Evolutionary conservation across 108 stramenopile species (phyloP).

Genomic region (Discostella stelligeroides): DNA sequence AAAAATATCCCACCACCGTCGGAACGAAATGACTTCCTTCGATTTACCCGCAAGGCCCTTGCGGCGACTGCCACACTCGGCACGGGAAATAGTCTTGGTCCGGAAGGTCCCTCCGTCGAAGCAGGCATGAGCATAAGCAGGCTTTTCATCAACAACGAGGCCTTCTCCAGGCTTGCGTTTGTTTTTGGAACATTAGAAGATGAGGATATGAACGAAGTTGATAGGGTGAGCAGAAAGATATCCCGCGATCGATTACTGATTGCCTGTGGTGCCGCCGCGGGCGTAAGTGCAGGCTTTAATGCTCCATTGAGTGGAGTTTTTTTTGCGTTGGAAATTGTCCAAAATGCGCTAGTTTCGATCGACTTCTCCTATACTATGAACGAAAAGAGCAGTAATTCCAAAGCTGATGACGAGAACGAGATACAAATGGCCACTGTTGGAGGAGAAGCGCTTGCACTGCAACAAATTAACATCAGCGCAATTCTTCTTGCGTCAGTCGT

Average conservation of each 20-base stretch:
- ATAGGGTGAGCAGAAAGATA: conserved; percentile 42
- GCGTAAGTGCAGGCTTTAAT: conserved; percentile 93
- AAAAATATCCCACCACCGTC: conserved; percentile 39
- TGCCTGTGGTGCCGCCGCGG: conserved; percentile 90
- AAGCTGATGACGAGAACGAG: conserved; percentile 8
- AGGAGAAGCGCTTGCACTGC: conserved; percentile 46
- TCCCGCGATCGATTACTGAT: conserved; percentile 69
- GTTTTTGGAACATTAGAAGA: conserved; percentile 50
- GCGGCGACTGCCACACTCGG: conserved; percentile 88
- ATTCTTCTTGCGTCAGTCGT: conserved; percentile 77
- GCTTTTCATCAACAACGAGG: conserved; percentile 49
- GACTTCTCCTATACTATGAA: conserved; percentile 30
- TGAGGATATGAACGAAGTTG: conserved; percentile 28
- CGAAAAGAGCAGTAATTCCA: conserved; percentile 3
- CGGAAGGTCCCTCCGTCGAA: conserved; percentile 91
- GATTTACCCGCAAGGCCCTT: conserved; percentile 68
- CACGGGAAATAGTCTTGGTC: conserved; percentile 87
- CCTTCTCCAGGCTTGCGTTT: conserved; percentile 27
- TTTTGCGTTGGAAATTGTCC: conserved; percentile 90
- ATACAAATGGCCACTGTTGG: conserved; percentile 30
- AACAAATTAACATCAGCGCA: conserved; percentile 69
- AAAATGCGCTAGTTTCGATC: conserved; percentile 55
- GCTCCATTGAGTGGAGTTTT: conserved; percentile 94
- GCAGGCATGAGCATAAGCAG: conserved; percentile 75
- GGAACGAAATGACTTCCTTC: conserved; percentile 45